Evolutionary conservation across 371 early-diverging fungal genomes (phyloP).

Genomic region (Actinomortierella wolfii): DNA sequence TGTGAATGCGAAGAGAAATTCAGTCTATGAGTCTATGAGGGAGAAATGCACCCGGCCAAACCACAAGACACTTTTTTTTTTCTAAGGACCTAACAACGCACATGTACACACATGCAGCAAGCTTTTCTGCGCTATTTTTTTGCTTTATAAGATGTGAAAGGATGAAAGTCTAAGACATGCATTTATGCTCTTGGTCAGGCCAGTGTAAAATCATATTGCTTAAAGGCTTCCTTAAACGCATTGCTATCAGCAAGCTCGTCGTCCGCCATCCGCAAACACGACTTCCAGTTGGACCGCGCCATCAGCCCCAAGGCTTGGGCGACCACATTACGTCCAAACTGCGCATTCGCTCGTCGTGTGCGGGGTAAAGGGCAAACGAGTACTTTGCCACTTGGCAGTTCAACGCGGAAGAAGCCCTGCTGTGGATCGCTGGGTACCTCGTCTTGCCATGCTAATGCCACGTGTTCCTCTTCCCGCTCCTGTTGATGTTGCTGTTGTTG

Average conservation of each 20-base stretch:
- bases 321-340: constrained; percentile 72
- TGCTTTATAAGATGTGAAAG: too few species aligned
- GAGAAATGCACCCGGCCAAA: too few species aligned
- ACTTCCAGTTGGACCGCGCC: constrained; percentile 77
- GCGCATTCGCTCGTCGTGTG: constrained; percentile 62
- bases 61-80: too few species aligned
- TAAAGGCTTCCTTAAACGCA: constrained; percentile 61
- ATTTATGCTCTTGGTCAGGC: too few species aligned
- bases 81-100: too few species aligned
- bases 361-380: constrained; percentile 54
- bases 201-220: constrained; percentile 58
- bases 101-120: too few species aligned
- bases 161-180: too few species aligned
- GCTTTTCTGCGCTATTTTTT: too few species aligned
- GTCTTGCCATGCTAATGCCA: constrained; percentile 30
- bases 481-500: constrained; percentile 19
- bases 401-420: constrained; percentile 66
- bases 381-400: constrained; percentile 58
- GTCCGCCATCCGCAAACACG: constrained; percentile 58
- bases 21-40: too few species aligned
- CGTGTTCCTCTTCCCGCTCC: background rate
- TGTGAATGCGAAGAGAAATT: too few species aligned
- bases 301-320: constrained; percentile 64
- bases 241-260: constrained; percentile 62
- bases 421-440: constrained; percentile 51